Base-by-base conservation (phyloP, 495 filamentous ascomycete genomes). In the Neurospora sp. region DNA sequence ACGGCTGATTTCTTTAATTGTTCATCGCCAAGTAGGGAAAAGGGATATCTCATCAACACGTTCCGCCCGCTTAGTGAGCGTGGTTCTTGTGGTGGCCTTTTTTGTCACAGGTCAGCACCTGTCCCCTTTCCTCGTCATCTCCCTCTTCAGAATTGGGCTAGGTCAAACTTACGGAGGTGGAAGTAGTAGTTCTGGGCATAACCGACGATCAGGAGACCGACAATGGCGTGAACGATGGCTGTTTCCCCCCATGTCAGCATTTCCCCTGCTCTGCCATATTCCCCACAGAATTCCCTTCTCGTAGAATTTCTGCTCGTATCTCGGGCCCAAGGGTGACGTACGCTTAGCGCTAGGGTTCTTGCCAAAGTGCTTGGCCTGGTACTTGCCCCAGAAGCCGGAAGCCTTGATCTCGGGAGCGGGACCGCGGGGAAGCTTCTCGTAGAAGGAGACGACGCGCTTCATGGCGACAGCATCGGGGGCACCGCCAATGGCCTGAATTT, bases 131-230 rank as follows among this genome's bases (percentile, higher is more conserved):
- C 27, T 31, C 27, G 3, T 31, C 3, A 31, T 31, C 27, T 31
- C 27, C 27, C 27, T 31, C 27, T 31, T 31, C 27, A 31, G 27
- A 31, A 31, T 31, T 31, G 27, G 27, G 27, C 27, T 31, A 31
- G 27, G 27, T 31, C 27, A 31, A 31, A 31, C 27, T 81, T 90
- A 99, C 96, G 94, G 76, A 98, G 89, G 85, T 99, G 96, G 92
- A 96, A 98, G 88, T 99, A 98, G 90, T 99, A 99, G 83, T 96
- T 92, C 85, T 97, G 92, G 75, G 91, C 91, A 85, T 99, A 99
- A 76, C 94, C 94, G 73, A 98, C 77, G 72, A 88, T 81, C 73
- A 95, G 81, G 69, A 99, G 82, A 76, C 85, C 85, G 70, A 84
- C 89, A 78, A 99, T 94, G 76, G 91, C 88, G 82, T 99, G 96